Base-by-base conservation (phyloP, 2,329 filamentous ascomycete genomes). In the Botrytis hyacinthi region DNA sequence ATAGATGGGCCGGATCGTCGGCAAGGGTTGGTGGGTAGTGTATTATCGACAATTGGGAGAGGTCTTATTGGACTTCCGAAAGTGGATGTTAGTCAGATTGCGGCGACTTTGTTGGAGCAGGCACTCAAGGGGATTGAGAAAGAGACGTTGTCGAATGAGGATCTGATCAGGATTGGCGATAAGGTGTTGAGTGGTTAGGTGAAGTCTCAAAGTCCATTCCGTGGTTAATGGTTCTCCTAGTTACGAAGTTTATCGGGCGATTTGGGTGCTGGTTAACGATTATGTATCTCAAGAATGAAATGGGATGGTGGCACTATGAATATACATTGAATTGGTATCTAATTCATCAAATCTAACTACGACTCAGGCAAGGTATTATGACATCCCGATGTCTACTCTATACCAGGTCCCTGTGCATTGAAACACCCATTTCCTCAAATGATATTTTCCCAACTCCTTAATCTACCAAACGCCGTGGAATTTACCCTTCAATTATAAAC, bases 91-190 rank as follows among this genome's bases (percentile, higher is more conserved):
- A 75, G 73, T 1, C 82, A 85, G 29, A 76, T 86, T 42, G 79
- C 84, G 0, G 83, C 84, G 0, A 83, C 83, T 0, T 77, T 88
- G 77, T 63, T 88, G 9, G 79, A 86, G 22, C 84, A 86, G 74
- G 61, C 61, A 3, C 26, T 67, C 2, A 66, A 72, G 37, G 61
- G 61, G 16, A 42, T 72, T 66, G 48, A 66, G 14, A 72, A 67
- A 29, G 61, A 72, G 16, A 72, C 48, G 14, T 32, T 72, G 2
- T 35, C 26, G 9, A 72, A 72, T 18, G 46, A 54, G 29, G 70
- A 72, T 26, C 12, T 72, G 6, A 29, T 59, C 2, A 42, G 18
- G 14, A 72, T 67, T 44, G 61, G 70, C 0, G 7, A 57, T 32
- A 57, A 57, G 51, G 51, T 18, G 14, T 4, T 57, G n/a, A 57